phyloP scores from a whole-genome alignment of 805 yeast species.

The Candida orba region DNA sequence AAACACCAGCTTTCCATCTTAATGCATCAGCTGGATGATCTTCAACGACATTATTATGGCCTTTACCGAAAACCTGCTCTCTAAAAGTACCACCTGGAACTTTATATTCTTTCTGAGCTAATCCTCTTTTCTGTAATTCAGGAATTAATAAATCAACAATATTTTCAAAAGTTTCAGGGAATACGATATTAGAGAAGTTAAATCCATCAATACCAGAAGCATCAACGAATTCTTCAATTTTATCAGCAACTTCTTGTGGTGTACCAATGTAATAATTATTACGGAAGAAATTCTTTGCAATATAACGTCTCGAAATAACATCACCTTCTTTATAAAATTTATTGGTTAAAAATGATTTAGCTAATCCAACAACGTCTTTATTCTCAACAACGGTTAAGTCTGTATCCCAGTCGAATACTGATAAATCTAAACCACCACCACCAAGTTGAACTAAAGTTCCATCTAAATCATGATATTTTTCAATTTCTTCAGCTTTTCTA shows the following conservation, averaged over 20 bases:
- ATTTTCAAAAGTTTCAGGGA: conserved; percentile 34
- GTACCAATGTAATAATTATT: conserved; percentile 26
- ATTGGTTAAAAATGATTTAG: conserved; percentile 9
- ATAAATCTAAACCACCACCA: conserved; percentile 37
- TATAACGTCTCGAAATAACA: conserved; percentile 24
- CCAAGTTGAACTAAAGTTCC: conserved; percentile 40
- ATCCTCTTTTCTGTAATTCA: conserved; percentile 30
- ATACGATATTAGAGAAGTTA: conserved; percentile 31
- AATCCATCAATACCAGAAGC: conserved; percentile 36
- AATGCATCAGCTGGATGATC: conserved; percentile 20
- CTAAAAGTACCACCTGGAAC: conserved; percentile 29
- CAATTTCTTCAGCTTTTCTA: conserved; percentile 28
- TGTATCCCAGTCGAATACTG: conserved; percentile 37
- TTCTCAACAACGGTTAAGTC: conserved; percentile 30
- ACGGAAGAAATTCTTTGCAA: conserved; percentile 20
- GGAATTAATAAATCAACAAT: conserved; percentile 32
- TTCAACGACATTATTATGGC: conserved; percentile 16
- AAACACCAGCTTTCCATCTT: conserved; percentile 22
- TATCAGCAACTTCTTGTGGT: conserved; percentile 33
- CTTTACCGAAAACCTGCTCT: conserved; percentile 25
- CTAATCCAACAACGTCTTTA: conserved; percentile 24
- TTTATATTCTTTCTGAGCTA: conserved; percentile 26
- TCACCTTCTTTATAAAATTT: conserved; percentile 17
- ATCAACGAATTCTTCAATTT: conserved; percentile 34
- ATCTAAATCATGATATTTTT: conserved; percentile 30